Conservation (phyloP, 495 filamentous ascomycete genomes). For the Neurospora discreta region DNA sequence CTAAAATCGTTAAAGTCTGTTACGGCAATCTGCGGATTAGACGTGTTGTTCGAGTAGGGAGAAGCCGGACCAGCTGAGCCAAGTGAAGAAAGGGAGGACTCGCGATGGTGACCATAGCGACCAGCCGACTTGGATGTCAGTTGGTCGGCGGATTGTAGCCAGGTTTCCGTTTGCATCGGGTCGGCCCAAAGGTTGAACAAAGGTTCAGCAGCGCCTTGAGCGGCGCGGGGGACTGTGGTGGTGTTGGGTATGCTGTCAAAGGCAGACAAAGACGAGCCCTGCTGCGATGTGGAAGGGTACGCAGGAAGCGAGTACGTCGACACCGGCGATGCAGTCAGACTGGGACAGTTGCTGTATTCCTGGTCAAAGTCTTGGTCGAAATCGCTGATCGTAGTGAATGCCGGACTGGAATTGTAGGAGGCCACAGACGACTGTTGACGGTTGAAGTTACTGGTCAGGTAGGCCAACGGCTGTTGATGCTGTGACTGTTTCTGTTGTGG, state of each 20-base stretch:
- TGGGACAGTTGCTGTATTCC: conserved; percentile 11
- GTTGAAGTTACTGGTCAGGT: background rate
- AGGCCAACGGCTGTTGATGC: background rate
- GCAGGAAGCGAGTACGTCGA: conserved; percentile 24
- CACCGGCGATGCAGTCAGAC: conserved; percentile 19
- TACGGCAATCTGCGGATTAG: conserved; percentile 43
- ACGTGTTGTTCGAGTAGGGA: conserved; percentile 39
- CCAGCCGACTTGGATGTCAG: conserved; percentile 30
- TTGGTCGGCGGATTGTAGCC: conserved; percentile 24
- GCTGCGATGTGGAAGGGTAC: conserved; percentile 12
- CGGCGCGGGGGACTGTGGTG: conserved; percentile 18
- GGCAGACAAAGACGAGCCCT: conserved; percentile 26
- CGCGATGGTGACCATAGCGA: conserved; percentile 38
- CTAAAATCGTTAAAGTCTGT: conserved; percentile 31
- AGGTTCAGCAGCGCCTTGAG: conserved; percentile 1
- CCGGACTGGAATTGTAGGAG: background rate
- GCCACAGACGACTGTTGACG: background rate
- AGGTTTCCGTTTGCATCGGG: conserved; percentile 36
- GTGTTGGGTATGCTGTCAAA: conserved; percentile 27
- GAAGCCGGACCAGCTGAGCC: conserved; percentile 45
- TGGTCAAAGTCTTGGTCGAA: conserved; percentile 14
- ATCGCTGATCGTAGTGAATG: conserved; percentile 1
- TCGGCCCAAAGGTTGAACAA: conserved; percentile 13
- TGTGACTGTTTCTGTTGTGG: background rate
- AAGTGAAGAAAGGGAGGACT: conserved; percentile 44